Evolutionary conservation across 2,329 filamentous ascomycete species (phyloP).

Genomic region (Fusarium sp.): DNA sequence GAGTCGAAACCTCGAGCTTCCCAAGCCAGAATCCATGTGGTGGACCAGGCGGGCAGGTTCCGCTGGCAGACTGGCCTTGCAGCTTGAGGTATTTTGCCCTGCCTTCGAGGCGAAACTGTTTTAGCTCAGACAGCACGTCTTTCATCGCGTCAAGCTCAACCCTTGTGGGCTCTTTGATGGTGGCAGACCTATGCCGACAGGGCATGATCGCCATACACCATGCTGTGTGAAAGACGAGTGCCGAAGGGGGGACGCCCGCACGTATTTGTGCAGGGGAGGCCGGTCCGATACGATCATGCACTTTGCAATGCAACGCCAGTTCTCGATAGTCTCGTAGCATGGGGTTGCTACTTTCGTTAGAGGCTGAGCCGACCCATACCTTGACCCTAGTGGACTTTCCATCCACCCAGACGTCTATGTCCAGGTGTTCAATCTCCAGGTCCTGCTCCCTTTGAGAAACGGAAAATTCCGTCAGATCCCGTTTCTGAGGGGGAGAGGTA

Average conservation of each 20-base stretch:
- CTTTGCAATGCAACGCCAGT: slow-evolving; percentile 50
- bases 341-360: slow-evolving; percentile 46
- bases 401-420: slow-evolving; percentile 40
- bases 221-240: slow-evolving; percentile 60
- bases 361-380: slow-evolving; percentile 59
- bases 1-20: slow-evolving; percentile 31
- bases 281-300: slow-evolving; percentile 55
- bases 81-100: slow-evolving; percentile 42
- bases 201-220: slow-evolving; percentile 62
- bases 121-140: slow-evolving; percentile 56
- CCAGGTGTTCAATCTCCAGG: slow-evolving; percentile 38
- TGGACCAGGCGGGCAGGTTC: slow-evolving; percentile 21
- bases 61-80: slow-evolving; percentile 5
- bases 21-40: slow-evolving; percentile 53
- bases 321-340: slow-evolving; percentile 60
- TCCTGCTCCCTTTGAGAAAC: background rate
- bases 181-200: background rate
- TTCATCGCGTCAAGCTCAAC: slow-evolving; percentile 51
- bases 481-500: background rate
- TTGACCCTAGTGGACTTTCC: slow-evolving; percentile 36
- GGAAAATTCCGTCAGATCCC: slow-evolving; percentile 6
- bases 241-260: slow-evolving; percentile 58
- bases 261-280: slow-evolving; percentile 59
- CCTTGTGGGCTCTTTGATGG: slow-evolving; percentile 42
- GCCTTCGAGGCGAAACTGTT: slow-evolving; percentile 49